Conservation (phyloP, 257 asterid genomes). For the Handroanthus guayacan region DNA sequence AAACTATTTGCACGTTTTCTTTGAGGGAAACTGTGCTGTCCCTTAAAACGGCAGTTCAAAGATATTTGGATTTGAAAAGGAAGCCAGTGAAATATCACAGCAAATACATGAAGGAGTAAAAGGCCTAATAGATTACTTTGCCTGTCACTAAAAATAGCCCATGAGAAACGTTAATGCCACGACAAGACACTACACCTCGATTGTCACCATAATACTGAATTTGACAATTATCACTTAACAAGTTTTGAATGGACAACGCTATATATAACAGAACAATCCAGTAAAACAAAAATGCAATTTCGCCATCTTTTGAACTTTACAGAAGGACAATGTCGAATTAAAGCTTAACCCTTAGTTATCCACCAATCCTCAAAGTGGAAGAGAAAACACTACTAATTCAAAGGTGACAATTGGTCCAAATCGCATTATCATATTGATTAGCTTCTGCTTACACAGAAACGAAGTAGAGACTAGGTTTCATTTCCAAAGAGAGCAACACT, state of each 20-base stretch:
- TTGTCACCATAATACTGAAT: neutral
- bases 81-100: constrained; percentile 8
- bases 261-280: neutral
- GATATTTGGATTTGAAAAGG: constrained; percentile 12
- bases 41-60: constrained; percentile 3
- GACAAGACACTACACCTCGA: neutral
- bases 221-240: neutral
- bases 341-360: neutral
- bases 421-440: neutral
- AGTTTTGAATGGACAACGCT: neutral
- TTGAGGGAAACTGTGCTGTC: neutral
- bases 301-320: neutral
- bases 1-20: neutral
- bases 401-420: neutral
- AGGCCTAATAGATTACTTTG: neutral
- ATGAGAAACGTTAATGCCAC: neutral
- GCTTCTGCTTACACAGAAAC: neutral
- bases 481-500: neutral
- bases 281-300: neutral
- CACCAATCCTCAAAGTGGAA: constrained; percentile 9
- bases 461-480: neutral
- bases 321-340: neutral
- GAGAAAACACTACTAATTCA: constrained; percentile 3
- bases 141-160: constrained; percentile 8
- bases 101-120: neutral